Conservation (phyloP, 768 basidiomycete species). For the Pisolithus marmoratus region DNA sequence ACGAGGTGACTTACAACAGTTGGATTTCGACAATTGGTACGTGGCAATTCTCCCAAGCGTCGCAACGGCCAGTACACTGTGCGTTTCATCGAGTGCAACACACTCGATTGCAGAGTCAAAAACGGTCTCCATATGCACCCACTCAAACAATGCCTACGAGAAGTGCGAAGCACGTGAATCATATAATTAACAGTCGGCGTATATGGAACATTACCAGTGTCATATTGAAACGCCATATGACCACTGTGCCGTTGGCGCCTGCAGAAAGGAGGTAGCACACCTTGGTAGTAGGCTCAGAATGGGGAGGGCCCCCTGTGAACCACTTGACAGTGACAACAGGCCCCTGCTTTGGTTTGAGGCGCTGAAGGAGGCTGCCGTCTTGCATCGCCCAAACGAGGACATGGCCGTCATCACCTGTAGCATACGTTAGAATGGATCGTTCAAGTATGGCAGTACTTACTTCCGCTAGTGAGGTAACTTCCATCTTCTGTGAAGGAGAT, state of each 20-base stretch:
- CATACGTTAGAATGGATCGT: neutral
- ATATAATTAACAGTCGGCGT: neutral
- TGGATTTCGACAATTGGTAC: neutral
- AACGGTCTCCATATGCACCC: neutral
- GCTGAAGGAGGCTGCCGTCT: neutral
- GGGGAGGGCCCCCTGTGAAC: neutral
- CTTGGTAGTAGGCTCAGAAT: neutral
- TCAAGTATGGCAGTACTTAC: neutral
- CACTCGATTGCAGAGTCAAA: neutral
- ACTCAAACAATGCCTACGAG: neutral
- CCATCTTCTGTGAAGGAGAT: constrained; percentile 1
- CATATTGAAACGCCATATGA: neutral
- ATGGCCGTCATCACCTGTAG: constrained; percentile 2
- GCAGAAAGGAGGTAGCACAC: neutral
- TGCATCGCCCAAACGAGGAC: neutral
- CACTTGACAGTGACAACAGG: neutral
- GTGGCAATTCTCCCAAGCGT: neutral
- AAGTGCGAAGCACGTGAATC: neutral
- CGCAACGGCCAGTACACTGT: neutral
- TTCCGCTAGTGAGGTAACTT: neutral
- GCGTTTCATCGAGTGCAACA: neutral
- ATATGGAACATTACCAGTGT: neutral
- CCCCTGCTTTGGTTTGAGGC: constrained; percentile 1
- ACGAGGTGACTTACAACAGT: neutral
- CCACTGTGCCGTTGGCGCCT: neutral